phyloP scores from a whole-genome alignment of 768 basidiomycete species.

The Boletus vermiculosoides region DNA sequence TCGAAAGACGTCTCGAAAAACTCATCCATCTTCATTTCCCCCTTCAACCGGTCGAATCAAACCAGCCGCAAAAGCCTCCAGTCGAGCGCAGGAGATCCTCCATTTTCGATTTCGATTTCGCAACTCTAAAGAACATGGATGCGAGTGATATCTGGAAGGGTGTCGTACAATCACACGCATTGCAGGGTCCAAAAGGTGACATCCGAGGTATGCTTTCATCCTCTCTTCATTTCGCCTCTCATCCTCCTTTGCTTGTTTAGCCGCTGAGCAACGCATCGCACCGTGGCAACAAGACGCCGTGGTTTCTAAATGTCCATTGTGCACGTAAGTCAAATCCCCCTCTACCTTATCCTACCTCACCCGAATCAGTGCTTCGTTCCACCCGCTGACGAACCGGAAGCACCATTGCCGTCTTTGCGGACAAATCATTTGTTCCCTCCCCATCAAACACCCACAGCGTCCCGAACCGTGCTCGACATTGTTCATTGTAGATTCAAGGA shows the following conservation, averaged over 20 bases:
- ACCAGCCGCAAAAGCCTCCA: slow-evolving; percentile 1
- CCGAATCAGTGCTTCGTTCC: slow-evolving; percentile 63
- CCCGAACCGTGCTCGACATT: slow-evolving; percentile 70
- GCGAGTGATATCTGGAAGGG: slow-evolving; percentile 71
- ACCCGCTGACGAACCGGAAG: slow-evolving; percentile 88
- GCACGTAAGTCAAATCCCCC: slow-evolving; percentile 52
- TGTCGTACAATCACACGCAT: slow-evolving; percentile 45
- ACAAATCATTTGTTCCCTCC: slow-evolving; percentile 85
- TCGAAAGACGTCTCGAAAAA: slow-evolving; percentile 88
- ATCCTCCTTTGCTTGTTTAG: slow-evolving; percentile 32
- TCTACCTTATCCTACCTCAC: slow-evolving; percentile 7
- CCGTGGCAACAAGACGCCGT: slow-evolving; percentile 88
- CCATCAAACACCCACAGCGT: slow-evolving; percentile 69
- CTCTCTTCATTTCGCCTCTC: slow-evolving; percentile 3
- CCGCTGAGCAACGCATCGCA: slow-evolving; percentile 87
- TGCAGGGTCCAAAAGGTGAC: slow-evolving; percentile 52
- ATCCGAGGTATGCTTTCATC: slow-evolving; percentile 55
- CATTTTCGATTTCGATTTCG: slow-evolving; percentile 69
- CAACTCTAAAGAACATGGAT: slow-evolving; percentile 56
- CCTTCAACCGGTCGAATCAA: slow-evolving; percentile 17
- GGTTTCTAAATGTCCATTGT: slow-evolving; percentile 81
- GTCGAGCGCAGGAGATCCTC: slow-evolving; percentile 52
- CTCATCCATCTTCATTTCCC: slow-evolving; percentile 74
- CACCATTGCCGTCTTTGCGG: slow-evolving; percentile 97
- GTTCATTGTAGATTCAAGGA: slow-evolving; percentile 81